phyloP scores from a whole-genome alignment of 2,329 filamentous ascomycete genomes.

The Pyrenochaeta sp. region DNA sequence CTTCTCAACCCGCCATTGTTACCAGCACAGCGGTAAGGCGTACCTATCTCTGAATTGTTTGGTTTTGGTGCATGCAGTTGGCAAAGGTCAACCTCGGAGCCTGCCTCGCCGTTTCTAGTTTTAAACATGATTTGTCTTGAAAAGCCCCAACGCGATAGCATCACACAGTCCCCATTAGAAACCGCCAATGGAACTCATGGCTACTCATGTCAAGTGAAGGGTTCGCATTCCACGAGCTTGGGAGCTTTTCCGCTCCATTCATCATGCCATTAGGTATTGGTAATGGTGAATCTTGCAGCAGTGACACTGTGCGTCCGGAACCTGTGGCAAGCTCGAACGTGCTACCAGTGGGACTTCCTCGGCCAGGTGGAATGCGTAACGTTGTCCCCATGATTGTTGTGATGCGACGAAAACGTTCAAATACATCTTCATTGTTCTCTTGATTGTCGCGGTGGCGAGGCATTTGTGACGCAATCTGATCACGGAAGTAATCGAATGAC shows the following conservation, averaged over 20 bases:
- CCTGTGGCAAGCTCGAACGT: constrained; percentile 47
- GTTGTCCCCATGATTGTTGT: constrained; percentile 42
- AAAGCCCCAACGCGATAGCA: background rate
- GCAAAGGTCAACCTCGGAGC: background rate
- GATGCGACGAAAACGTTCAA: constrained; percentile 45
- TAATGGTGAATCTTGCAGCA: constrained; percentile 42
- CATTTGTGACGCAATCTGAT: constrained; percentile 42
- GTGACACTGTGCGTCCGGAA: constrained; percentile 42
- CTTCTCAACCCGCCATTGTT: background rate
- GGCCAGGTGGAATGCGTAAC: constrained; percentile 26
- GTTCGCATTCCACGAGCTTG: constrained; percentile 39
- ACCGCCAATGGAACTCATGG: constrained; percentile 46
- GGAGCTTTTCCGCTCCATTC: constrained; percentile 35
- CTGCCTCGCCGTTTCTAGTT: background rate
- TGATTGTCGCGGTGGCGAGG: constrained; percentile 35
- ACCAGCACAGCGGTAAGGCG: background rate
- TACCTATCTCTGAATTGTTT: background rate
- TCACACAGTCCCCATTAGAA: constrained; percentile 41
- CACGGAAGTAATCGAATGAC: constrained; percentile 45
- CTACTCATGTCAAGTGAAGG: constrained; percentile 40
- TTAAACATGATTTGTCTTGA: background rate
- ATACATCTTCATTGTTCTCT: constrained; percentile 38
- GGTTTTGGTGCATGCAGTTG: background rate
- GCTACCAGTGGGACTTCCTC: constrained; percentile 40
- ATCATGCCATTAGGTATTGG: constrained; percentile 35